Evolutionary conservation across 2,329 filamentous ascomycete species (phyloP).

Genomic region (Arthroderma uncinatum): DNA sequence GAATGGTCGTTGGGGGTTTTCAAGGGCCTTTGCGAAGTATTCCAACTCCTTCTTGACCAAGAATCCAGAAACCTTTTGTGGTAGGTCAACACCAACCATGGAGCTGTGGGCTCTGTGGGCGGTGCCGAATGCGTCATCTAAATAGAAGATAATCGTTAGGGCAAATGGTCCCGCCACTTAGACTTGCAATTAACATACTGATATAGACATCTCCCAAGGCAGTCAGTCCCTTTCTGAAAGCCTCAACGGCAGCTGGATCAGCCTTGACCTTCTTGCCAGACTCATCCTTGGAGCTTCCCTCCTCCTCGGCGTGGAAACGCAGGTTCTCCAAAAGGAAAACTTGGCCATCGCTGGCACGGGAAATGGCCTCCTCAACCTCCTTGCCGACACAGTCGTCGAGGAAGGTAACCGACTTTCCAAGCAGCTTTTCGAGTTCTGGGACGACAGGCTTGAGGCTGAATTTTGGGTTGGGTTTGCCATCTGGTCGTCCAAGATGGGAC

Average conservation of each 20-base stretch:
- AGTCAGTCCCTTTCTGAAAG: constrained; percentile 92
- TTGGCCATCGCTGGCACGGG: constrained; percentile 66
- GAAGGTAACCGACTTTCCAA: constrained; percentile 75
- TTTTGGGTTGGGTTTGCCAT: constrained; percentile 80
- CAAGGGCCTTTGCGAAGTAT: constrained; percentile 95
- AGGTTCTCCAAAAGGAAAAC: constrained; percentile 93
- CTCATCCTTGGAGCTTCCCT: constrained; percentile 87
- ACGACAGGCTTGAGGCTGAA: constrained; percentile 92
- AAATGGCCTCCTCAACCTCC: constrained; percentile 81
- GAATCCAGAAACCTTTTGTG: constrained; percentile 95
- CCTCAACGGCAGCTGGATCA: constrained; percentile 79
- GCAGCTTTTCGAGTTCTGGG: constrained; percentile 79
- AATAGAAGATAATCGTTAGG: constrained; percentile 7
- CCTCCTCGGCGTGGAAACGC: constrained; percentile 96
- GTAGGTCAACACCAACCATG: constrained; percentile 94
- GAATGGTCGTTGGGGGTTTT: constrained; percentile 88
- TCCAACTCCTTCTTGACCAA: constrained; percentile 99
- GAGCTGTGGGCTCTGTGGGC: constrained; percentile 97
- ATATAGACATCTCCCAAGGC: constrained; percentile 90
- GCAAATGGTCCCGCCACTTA: background rate
- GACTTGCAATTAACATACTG: constrained; percentile 50
- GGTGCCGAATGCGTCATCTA: constrained; percentile 96
- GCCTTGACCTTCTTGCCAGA: constrained; percentile 98
- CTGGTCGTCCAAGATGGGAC: constrained; percentile 94
- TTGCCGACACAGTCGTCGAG: constrained; percentile 81